Base-by-base conservation (phyloP, 768 basidiomycete species). In the Ramaria sp. region DNA sequence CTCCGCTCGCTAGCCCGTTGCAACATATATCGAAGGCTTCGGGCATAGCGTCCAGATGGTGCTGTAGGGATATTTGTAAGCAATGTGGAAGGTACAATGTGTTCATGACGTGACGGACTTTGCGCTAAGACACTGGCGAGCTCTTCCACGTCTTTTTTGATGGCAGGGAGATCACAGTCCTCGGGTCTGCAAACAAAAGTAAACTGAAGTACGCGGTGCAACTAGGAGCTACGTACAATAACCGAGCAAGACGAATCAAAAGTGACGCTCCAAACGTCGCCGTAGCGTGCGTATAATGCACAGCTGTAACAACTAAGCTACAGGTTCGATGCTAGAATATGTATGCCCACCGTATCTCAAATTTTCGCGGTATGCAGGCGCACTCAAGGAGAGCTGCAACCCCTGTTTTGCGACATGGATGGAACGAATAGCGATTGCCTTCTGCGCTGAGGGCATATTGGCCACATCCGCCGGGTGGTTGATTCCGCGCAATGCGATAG, bases 191-290 rank as follows among this genome's bases (percentile, higher is more conserved):
- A 34, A 15, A 22, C 19, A 20, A 34, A 34, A 30, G 30, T 1
- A 57, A 39, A 24, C 53, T 52, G 57, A 47, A 61, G 31, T 13
- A 31, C 9, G 19, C 22, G 7, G 11, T 17, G 20, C 1, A 53
- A 33, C 4, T 10, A 20, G 4, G 34, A 39, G 52, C 11, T 1
- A 71, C 88, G 70, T 66, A 91, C 89, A 96, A 94, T 41, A 97
- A 75, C 24, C 93, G 82, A 38, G 85, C 82, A 49, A 96, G 74
- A 33, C 93, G 84, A 50, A 97, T 75, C 59, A 95, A 75, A 69
- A 97, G 88, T 3, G 91, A 90, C 12, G 92, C 93, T 20, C 89
- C 81, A 71, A 97, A 97, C 0, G 93, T 95, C 5, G 93, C 93
- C 30, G 91, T 90, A 42, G 90, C 89, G 66, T 97, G 93, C 13